Evolutionary conservation across 1,284 basidiomycete species (phyloP), one percentile per base, ranked within the genome.

Genomic region (Fomitiporia mediterranea): DNA sequence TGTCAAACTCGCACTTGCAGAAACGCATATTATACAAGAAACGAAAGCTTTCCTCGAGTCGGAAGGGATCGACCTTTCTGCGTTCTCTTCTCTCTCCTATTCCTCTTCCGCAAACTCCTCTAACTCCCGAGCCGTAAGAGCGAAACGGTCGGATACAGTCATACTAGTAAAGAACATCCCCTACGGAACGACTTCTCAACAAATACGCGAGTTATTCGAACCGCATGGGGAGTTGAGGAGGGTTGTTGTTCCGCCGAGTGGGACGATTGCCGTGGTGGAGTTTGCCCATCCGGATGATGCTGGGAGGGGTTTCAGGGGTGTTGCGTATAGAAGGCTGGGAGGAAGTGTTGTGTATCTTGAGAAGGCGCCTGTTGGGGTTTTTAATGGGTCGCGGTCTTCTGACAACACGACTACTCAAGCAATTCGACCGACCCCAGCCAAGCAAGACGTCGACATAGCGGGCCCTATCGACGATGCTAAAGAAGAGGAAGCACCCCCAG

Each of bases 111-210:
- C n/a, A n/a, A n/a, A n/a, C n/a, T 44, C 28, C 23, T 55, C 38
- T 17, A 25, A 27, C 44, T 25, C 54, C 25, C 57, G 46, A 51
- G 11, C 69, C 5, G 65, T 56, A 40, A 71, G 78, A 2, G 73
- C 74, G 0, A 79, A 83, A 1, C 69, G 72, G 1, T 94, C 91
- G 0, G 84, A 91, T 64, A 95, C 91, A 0, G 84, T 81, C 44
- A 86, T 98, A 56, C 79, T 99, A 7, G 91, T 98, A 60, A 99
- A 99, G 76, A 98, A 99, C 71, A 94, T 99, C 43, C 95, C 96
- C 0, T 97, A 91, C 65, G 93, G 93, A 13, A 98, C 94, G 0
- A 82, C 86, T 0, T 73, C 76, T 0, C 81, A 84, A 9, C 83
- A 89, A 60, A 80, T 98, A 17, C 80, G 82, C 32, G 85, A 86